These are phyloP conservation scores for Zymoseptoria brevis DNA, from an alignment of 2,329 filamentous ascomycete species.

Conservation along the genomic window DNA sequence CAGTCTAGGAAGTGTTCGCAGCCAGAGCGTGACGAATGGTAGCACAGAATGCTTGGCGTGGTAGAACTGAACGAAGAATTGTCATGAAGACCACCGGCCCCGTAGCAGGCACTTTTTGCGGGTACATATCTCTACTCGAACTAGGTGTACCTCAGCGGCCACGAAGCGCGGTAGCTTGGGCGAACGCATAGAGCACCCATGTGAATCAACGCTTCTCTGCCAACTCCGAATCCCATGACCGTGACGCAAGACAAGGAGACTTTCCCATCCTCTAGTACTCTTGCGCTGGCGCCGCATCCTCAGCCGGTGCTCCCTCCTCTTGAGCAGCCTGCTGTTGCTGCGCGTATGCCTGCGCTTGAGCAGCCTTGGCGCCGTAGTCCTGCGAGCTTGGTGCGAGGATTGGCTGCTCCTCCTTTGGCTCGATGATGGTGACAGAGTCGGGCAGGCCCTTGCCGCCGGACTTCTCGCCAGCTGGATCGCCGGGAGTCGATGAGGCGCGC, in stretches of 20 bases:
- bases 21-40: not conserved
- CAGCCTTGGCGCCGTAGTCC: conserved; percentile 95
- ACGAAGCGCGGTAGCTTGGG: not conserved
- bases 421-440: conserved; percentile 98
- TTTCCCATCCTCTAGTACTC: conserved; percentile 11
- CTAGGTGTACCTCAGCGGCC: not conserved
- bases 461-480: conserved; percentile 95
- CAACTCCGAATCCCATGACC: conserved; percentile 11
- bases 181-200: not conserved
- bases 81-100: not conserved
- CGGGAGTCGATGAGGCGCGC: conserved; percentile 63
- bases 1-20: not conserved
- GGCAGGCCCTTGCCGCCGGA: conserved; percentile 95
- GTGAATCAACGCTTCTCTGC: conserved; percentile 1
- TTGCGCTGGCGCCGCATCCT: conserved; percentile 10
- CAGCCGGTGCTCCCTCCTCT: conserved; percentile 16
- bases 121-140: not conserved
- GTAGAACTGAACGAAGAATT: not conserved
- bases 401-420: conserved; percentile 98
- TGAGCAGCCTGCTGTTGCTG: conserved; percentile 45
- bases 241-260: conserved; percentile 2
- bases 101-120: not conserved
- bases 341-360: conserved; percentile 54
- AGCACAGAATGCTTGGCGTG: too few species aligned
- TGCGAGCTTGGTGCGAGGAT: conserved; percentile 93